Conservation (phyloP, 371 early-diverging fungal genomes). For the Ordospora colligata region DNA sequence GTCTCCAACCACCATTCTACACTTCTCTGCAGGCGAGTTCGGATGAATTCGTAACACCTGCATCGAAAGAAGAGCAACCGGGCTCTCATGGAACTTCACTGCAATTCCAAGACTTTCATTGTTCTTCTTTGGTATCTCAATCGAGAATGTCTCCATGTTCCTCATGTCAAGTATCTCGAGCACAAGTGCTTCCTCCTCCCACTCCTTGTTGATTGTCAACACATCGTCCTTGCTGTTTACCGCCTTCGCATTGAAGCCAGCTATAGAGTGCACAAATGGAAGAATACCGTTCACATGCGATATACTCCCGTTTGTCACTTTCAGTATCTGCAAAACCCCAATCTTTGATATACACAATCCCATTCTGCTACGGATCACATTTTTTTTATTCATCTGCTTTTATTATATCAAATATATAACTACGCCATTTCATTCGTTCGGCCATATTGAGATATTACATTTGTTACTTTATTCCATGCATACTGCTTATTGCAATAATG, state of each 20-base stretch:
- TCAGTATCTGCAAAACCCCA: slow-evolving; percentile 46
- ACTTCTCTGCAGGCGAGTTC: slow-evolving; percentile 35
- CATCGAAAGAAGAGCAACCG: slow-evolving; percentile 29
- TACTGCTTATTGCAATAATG: too few species aligned
- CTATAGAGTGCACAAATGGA: slow-evolving; percentile 51
- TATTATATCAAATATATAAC: too few species aligned
- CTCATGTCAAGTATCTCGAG: slow-evolving; percentile 43
- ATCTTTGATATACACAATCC: slow-evolving; percentile 20
- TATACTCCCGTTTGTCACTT: slow-evolving; percentile 32
- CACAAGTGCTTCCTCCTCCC: slow-evolving; percentile 30
- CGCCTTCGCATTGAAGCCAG: slow-evolving; percentile 27
- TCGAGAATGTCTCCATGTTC: not conserved
- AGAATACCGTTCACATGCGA: slow-evolving; percentile 38
- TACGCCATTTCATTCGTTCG: too few species aligned
- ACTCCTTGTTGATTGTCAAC: slow-evolving; percentile 22
- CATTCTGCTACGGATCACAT: slow-evolving; percentile 7
- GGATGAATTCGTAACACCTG: slow-evolving; percentile 37
- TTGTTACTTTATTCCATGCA: too few species aligned
- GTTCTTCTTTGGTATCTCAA: slow-evolving; percentile 28
- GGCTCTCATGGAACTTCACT: slow-evolving; percentile 29
- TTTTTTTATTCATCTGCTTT: slow-evolving; percentile 5
- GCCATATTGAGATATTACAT: too few species aligned
- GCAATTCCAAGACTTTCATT: slow-evolving; percentile 39
- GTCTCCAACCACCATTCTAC: slow-evolving; percentile 44
- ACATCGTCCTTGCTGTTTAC: slow-evolving; percentile 33